Evolutionary conservation across 2,329 filamentous ascomycete species (phyloP).

Genomic region (Trichoderma brevicompactum): DNA sequence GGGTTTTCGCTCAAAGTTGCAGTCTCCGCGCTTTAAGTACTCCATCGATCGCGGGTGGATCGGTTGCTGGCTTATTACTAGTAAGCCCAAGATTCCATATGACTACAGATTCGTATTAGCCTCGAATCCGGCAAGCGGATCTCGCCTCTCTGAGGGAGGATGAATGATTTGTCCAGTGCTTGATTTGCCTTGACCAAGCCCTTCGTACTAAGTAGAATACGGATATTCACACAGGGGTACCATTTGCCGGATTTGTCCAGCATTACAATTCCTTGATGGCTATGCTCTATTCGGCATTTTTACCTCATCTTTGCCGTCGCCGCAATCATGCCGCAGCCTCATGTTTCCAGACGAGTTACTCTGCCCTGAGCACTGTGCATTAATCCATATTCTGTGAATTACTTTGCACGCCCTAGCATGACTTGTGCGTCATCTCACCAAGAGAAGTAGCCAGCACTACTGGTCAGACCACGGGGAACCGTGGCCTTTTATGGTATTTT

Average conservation of each 20-base stretch:
- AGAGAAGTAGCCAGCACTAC: no score
- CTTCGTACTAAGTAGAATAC: neutral
- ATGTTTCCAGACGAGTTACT: no score
- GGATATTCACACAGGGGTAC: neutral
- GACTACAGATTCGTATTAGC: constrained; percentile 1
- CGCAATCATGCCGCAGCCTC: no score
- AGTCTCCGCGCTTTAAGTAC: neutral
- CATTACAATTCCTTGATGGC: no score
- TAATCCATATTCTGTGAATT: no score
- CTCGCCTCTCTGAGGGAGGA: neutral
- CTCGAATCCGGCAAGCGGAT: neutral
- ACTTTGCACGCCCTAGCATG: neutral
- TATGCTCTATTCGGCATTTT: no score
- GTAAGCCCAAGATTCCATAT: constrained; percentile 2
- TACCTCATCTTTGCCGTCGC: no score
- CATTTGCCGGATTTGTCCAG: neutral
- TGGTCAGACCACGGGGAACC: neutral
- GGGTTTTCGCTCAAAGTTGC: neutral
- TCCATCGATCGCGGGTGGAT: neutral
- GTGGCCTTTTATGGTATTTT: neutral
- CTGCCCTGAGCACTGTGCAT: no score
- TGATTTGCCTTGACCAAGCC: neutral
- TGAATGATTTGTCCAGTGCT: neutral
- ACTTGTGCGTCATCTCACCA: neutral
- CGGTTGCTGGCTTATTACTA: neutral